A percentile compares a stretch with the other conserved stretches of the same genome.
phyloP scores from a whole-genome alignment of 441 rosid genomes.

The Brassica hybrid region DNA sequence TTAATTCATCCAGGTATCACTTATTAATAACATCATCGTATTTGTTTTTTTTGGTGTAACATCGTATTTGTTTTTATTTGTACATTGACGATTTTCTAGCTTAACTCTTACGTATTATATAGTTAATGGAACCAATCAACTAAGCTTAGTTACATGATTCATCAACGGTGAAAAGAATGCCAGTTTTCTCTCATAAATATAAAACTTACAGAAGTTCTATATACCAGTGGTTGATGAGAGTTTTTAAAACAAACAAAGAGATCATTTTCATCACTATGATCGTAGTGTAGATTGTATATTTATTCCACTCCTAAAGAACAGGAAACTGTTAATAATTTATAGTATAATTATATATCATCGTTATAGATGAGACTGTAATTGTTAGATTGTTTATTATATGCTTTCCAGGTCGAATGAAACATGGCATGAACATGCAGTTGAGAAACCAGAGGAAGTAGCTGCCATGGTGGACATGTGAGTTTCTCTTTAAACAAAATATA shows the following conservation, averaged over 20 bases:
- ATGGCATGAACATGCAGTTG: constrained; percentile 51
- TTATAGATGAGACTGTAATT: constrained; percentile 19
- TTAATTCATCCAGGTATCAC: constrained; percentile 38
- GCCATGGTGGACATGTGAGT: constrained; percentile 52
- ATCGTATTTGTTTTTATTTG: background rate
- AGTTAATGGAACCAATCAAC: constrained; percentile 21
- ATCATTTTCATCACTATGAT: constrained; percentile 1
- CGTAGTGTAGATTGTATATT: background rate
- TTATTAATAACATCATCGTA: background rate
- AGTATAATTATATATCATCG: background rate
- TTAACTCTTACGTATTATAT: background rate
- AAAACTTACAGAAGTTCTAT: background rate
- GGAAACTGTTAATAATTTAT: background rate
- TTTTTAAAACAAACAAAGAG: background rate
- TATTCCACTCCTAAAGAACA: background rate
- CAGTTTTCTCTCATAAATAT: background rate
- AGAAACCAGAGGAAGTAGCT: constrained; percentile 48
- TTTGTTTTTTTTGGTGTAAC: too few relatives aligned
- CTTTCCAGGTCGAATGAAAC: constrained; percentile 46
- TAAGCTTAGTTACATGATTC: background rate
- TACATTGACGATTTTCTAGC: background rate
- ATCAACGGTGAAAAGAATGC: background rate
- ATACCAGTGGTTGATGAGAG: background rate
- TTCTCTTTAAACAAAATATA: constrained; percentile 21
- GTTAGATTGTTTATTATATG: constrained; percentile 12